phyloP scores from a whole-genome alignment of 306 rosid species.

The Fagus sylvatica region DNA sequence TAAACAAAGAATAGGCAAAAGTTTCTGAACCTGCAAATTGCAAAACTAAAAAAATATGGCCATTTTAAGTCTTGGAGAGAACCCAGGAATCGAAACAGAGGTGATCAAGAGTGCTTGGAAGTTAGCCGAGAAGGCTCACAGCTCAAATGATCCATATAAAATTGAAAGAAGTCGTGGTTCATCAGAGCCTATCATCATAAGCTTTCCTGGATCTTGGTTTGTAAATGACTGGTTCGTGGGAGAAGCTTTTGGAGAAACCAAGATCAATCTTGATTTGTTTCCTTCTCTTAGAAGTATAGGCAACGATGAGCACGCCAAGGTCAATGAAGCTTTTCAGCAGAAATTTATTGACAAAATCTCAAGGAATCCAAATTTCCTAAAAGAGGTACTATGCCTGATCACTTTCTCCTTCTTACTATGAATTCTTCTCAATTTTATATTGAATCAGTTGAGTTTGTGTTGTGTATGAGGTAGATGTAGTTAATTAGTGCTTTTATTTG shows the following conservation, averaged over 20 bases:
- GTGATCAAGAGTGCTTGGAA: slow-evolving; percentile 34
- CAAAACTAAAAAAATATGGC: too few species aligned
- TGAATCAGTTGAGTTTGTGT: too few species aligned
- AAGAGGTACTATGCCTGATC: not conserved
- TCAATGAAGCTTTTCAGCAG: slow-evolving; percentile 47
- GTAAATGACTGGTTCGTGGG: slow-evolving; percentile 37
- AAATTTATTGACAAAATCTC: slow-evolving; percentile 33
- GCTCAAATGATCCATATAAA: slow-evolving; percentile 22
- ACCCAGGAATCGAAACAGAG: slow-evolving; percentile 34
- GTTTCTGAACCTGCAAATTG: too few species aligned
- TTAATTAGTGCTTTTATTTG: too few species aligned
- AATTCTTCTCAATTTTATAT: not conserved
- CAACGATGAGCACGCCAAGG: slow-evolving; percentile 47
- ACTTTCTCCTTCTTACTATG: too few species aligned
- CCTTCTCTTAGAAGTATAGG: slow-evolving; percentile 72
- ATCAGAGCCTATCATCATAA: slow-evolving; percentile 29
- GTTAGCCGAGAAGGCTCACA: slow-evolving; percentile 44
- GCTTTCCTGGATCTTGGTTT: slow-evolving; percentile 57
- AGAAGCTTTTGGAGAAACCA: slow-evolving; percentile 47
- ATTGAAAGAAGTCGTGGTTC: slow-evolving; percentile 11
- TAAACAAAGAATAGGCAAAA: not conserved
- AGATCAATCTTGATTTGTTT: slow-evolving; percentile 36
- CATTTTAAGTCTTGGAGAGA: slow-evolving; percentile 33
- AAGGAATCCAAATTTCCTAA: not conserved
- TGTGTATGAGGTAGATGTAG: too few species aligned